Percentiles rank a stretch among this genome's conserved stretches.
Conservation (phyloP, 1,284 basidiomycete genomes). For the Tilletia caries region DNA sequence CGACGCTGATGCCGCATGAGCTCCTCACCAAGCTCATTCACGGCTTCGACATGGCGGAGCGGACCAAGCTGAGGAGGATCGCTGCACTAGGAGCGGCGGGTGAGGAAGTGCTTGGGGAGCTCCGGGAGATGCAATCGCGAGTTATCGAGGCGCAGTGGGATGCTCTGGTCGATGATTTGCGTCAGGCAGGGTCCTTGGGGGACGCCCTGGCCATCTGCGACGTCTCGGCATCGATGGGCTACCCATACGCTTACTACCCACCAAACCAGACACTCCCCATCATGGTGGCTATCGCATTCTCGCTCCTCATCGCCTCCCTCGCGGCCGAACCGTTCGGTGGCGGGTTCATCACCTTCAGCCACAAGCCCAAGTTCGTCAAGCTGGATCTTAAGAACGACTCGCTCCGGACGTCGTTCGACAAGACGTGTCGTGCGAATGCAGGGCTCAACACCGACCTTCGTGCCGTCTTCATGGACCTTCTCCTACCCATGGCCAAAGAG, state of each 20-base stretch:
- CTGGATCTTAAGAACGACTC: constrained; percentile 57
- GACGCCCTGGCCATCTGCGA: constrained; percentile 69
- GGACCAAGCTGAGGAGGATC: background rate
- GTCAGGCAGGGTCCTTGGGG: constrained; percentile 61
- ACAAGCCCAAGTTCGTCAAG: constrained; percentile 58
- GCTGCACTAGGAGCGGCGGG: background rate
- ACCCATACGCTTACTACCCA: background rate
- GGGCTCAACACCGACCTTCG: constrained; percentile 64
- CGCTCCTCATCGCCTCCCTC: constrained; percentile 65
- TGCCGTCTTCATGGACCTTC: constrained; percentile 62
- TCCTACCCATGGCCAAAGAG: constrained; percentile 63
- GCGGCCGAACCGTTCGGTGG: constrained; percentile 65
- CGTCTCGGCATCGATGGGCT: constrained; percentile 70
- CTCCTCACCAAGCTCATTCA: constrained; percentile 51
- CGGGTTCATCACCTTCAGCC: constrained; percentile 68
- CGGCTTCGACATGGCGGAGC: background rate
- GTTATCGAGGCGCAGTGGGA: constrained; percentile 68
- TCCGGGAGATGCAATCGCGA: background rate
- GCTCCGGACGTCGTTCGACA: constrained; percentile 53
- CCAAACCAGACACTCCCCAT: constrained; percentile 57
- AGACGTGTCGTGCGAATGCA: constrained; percentile 59
- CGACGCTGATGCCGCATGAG: constrained; percentile 64
- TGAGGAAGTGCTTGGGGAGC: background rate
- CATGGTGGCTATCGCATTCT: constrained; percentile 64
- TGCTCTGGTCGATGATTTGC: constrained; percentile 61